phyloP scores from a whole-genome alignment of 345 rosid genomes.

The Bretschneidera sinensis region DNA sequence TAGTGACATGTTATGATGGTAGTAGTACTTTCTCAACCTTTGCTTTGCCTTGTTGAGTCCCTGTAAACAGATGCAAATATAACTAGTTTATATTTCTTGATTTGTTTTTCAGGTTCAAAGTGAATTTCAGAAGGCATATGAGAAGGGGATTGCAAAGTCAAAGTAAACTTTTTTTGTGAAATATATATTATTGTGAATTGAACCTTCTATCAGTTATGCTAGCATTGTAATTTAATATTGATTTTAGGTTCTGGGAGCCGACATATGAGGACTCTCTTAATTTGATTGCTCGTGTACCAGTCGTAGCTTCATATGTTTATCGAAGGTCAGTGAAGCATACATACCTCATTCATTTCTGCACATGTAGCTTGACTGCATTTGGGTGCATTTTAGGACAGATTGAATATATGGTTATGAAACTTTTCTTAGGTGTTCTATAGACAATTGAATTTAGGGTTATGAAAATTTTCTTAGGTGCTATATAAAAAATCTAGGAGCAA shows the following conservation, averaged over 20 bases:
- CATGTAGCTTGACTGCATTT: neutral
- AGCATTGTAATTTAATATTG: conserved; percentile 15
- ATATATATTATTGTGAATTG: conserved; percentile 15
- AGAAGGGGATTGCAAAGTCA: conserved; percentile 79
- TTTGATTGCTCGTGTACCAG: conserved; percentile 87
- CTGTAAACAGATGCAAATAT: conserved; percentile 4
- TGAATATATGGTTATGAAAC: neutral
- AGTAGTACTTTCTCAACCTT: neutral
- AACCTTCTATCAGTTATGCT: conserved; percentile 12
- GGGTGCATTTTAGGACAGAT: neutral
- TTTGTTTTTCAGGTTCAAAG: conserved; percentile 70
- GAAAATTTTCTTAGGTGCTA: neutral
- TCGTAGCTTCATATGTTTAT: conserved; percentile 86
- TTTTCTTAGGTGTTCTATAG: too few species aligned
- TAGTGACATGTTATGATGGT: neutral
- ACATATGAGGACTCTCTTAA: conserved; percentile 86
- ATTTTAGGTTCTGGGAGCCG: conserved; percentile 90
- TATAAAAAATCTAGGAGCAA: neutral
- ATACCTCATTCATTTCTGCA: conserved; percentile 5
- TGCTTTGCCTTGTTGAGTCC: neutral
- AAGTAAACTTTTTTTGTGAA: conserved; percentile 45
- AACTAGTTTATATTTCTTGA: conserved; percentile 8
- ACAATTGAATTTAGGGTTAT: too few species aligned
- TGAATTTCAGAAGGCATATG: conserved; percentile 95
- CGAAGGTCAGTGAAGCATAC: conserved; percentile 54